Evolutionary conservation across 257 asterid species (phyloP).

Genomic region (Solanum pinnatisectum): DNA sequence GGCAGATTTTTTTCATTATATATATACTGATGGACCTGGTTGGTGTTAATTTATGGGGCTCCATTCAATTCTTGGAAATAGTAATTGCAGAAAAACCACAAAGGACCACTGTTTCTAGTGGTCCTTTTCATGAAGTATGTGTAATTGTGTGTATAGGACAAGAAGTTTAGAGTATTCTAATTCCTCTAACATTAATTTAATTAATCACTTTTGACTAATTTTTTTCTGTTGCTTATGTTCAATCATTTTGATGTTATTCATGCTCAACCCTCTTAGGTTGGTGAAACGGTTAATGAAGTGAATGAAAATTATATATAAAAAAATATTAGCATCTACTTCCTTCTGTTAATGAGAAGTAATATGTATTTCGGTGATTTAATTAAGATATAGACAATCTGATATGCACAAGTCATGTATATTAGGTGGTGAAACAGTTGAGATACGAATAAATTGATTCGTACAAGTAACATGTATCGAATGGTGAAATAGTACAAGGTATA

Average conservation of each 20-base stretch:
- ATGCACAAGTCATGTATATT: background rate
- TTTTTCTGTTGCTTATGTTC: background rate
- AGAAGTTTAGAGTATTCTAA: background rate
- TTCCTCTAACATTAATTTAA: background rate
- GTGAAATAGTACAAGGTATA: background rate
- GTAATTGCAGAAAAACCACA: slow-evolving; percentile 1
- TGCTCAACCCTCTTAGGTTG: background rate
- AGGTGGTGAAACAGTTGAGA: background rate
- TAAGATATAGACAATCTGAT: background rate
- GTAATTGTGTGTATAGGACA: background rate
- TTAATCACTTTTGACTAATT: background rate
- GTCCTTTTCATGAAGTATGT: slow-evolving; percentile 1
- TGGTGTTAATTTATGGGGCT: slow-evolving; percentile 3
- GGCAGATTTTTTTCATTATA: background rate
- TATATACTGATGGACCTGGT: slow-evolving; percentile 15
- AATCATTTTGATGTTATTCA: background rate
- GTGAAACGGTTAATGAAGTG: fast-evolving
- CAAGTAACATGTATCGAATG: background rate
- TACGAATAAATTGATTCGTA: background rate
- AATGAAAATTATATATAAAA: background rate
- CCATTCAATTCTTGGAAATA: slow-evolving; percentile 1
- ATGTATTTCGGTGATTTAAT: background rate
- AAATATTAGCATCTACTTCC: too few relatives aligned
- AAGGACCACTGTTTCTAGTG: slow-evolving; percentile 12
- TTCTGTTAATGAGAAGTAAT: background rate